These are phyloP conservation scores for Fusarium sp. DNA, from an alignment of 2,329 filamentous ascomycete genomes.

Conservation along the genomic window DNA sequence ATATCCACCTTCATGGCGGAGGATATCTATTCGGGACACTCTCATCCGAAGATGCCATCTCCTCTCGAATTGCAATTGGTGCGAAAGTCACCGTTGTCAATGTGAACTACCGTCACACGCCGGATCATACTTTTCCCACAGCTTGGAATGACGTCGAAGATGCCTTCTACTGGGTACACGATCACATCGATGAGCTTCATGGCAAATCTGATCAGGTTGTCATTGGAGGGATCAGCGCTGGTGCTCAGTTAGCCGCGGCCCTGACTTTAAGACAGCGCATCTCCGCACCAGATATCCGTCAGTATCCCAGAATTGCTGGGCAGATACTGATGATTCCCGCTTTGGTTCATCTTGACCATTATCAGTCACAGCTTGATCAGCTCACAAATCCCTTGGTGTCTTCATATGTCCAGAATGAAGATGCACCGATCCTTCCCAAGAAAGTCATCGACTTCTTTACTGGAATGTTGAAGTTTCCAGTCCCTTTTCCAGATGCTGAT, in stretches of 20 bases:
- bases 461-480: conserved; percentile 41
- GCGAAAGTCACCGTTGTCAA: conserved; percentile 59
- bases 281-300: conserved; percentile 21
- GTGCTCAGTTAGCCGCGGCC: conserved; percentile 53
- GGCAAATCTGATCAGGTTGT: conserved; percentile 45
- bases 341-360: conserved; percentile 42
- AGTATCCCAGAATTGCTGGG: conserved; percentile 51
- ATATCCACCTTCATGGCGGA: conserved; percentile 63
- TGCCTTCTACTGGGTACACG: conserved; percentile 62
- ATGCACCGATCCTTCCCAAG: conserved; percentile 61
- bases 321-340: conserved; percentile 62
- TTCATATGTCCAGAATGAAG: conserved; percentile 54
- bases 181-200: conserved; percentile 14
- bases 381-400: conserved; percentile 51
- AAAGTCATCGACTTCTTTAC: conserved; percentile 36
- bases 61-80: conserved; percentile 57
- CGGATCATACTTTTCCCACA: conserved; percentile 61
- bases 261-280: conserved; percentile 52
- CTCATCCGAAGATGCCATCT: conserved; percentile 61
- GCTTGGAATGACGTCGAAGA: conserved; percentile 65
- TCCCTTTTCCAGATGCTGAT: conserved; percentile 21
- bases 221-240: conserved; percentile 60
- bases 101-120: conserved; percentile 69
- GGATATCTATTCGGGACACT: conserved; percentile 66
- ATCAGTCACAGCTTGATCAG: conserved; percentile 44